These are phyloP conservation scores for Cladophialophora bantiana DNA, from an alignment of 2,329 filamentous ascomycete species.

Conservation along the genomic window DNA sequence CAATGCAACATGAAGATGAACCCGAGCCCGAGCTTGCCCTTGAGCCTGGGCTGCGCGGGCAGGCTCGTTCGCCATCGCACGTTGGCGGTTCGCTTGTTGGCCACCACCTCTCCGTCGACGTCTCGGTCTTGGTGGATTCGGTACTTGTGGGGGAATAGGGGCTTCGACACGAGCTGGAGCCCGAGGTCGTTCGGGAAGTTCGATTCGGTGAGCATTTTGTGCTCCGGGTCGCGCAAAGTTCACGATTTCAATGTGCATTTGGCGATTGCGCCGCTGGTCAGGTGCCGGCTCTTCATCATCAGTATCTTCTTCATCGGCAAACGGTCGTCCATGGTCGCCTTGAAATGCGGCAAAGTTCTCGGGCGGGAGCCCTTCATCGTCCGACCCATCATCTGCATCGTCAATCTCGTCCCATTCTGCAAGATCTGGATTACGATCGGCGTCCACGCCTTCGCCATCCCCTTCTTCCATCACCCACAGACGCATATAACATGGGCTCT, in stretches of 20 bases:
- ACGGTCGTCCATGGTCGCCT: constrained; percentile 7
- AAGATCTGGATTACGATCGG: constrained; percentile 36
- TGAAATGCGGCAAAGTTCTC: constrained; percentile 25
- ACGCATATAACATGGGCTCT: constrained; percentile 78
- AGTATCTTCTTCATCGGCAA: constrained; percentile 42
- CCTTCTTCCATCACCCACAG: constrained; percentile 90
- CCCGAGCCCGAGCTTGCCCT: constrained; percentile 15
- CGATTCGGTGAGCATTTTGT: constrained; percentile 32
- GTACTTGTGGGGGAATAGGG: constrained; percentile 29
- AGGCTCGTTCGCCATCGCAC: constrained; percentile 26
- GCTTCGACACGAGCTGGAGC: constrained; percentile 11
- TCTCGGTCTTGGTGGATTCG: constrained; percentile 31
- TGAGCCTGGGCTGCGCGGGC: constrained; percentile 13
- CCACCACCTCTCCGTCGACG: constrained; percentile 26
- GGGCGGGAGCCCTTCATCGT: constrained; percentile 37
- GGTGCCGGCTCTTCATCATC: constrained; percentile 48
- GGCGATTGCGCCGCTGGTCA: constrained; percentile 44
- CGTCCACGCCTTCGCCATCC: constrained; percentile 61
- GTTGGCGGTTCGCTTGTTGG: constrained; percentile 32
- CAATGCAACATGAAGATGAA: constrained; percentile 4
- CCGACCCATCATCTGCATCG: constrained; percentile 35
- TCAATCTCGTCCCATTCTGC: constrained; percentile 47
- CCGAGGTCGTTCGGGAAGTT: constrained; percentile 32
- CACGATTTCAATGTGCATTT: constrained; percentile 42
- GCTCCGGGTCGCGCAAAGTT: constrained; percentile 39